A percentile compares a stretch with the other conserved stretches of the same genome.
Evolutionary conservation across 495 filamentous ascomycete genomes (phyloP).

Genomic region (Annulohypoxylon stygium): DNA sequence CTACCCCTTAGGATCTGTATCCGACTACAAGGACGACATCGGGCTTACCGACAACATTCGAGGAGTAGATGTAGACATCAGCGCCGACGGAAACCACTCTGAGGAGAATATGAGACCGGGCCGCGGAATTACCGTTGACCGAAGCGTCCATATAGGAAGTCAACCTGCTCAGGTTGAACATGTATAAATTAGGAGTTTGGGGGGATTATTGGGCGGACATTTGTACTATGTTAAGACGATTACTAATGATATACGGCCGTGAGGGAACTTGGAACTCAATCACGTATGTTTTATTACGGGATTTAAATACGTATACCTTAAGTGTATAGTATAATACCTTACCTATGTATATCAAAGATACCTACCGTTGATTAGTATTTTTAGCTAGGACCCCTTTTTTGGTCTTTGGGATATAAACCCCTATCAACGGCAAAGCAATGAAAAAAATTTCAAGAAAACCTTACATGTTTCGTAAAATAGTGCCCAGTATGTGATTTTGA

Average conservation of each 20-base stretch:
- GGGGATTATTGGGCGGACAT: background rate
- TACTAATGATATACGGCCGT: conserved; percentile 9
- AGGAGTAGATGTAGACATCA: conserved; percentile 10
- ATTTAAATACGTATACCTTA: background rate
- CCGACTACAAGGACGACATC: conserved; percentile 24
- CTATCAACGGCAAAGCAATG: background rate
- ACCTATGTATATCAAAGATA: background rate
- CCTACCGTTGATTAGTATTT: background rate
- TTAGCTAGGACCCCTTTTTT: background rate
- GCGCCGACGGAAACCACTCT: conserved; percentile 11
- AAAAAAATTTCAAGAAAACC: background rate
- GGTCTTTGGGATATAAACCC: background rate
- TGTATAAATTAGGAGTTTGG: conserved; percentile 12
- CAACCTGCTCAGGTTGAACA: background rate
- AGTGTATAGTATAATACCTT: background rate
- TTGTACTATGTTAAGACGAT: background rate
- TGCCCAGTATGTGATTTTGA: background rate
- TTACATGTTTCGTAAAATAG: background rate
- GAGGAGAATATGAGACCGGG: conserved; percentile 3
- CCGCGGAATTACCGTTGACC: conserved; percentile 19
- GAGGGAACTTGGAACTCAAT: background rate
- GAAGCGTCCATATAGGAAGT: conserved; percentile 18
- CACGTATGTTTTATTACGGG: conserved; percentile 2
- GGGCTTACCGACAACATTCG: conserved; percentile 17
- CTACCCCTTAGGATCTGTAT: conserved; percentile 19